Percentiles rank a stretch among this genome's conserved stretches.
phyloP scores from a whole-genome alignment of 257 asterid genomes.

The Eustoma russellianum region DNA sequence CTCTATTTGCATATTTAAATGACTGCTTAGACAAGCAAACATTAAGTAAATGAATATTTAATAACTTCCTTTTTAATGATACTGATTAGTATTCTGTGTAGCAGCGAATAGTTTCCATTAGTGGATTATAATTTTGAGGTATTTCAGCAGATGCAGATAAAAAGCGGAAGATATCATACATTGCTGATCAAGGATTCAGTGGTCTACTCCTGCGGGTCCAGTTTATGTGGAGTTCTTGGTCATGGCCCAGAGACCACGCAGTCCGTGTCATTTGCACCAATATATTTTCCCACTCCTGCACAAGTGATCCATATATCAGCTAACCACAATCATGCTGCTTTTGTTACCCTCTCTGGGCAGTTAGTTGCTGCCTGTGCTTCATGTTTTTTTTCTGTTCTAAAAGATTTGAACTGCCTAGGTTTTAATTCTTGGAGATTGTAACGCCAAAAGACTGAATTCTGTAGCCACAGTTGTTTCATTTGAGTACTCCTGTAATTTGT shows the following conservation, averaged over 20 bases:
- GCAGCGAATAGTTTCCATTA: too few relatives aligned
- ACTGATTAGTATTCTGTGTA: too few relatives aligned
- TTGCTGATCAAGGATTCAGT: slow-evolving; percentile 52
- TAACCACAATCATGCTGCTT: slow-evolving; percentile 84
- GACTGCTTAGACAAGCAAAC: too few relatives aligned
- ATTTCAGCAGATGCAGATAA: slow-evolving; percentile 72
- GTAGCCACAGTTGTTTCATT: too few relatives aligned
- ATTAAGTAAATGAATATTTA: too few relatives aligned
- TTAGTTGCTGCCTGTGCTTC: slow-evolving; percentile 21
- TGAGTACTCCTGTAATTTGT: too few relatives aligned
- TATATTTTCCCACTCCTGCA: slow-evolving; percentile 46
- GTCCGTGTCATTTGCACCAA: slow-evolving; percentile 56
- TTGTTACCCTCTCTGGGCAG: slow-evolving; percentile 68
- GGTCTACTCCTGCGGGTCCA: slow-evolving; percentile 80
- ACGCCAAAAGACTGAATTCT: too few relatives aligned
- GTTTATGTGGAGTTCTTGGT: slow-evolving; percentile 88
- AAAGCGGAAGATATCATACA: slow-evolving; percentile 75
- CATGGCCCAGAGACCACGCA: slow-evolving; percentile 79
- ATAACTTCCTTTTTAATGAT: too few relatives aligned
- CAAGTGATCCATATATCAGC: slow-evolving; percentile 70
- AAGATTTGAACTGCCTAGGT: not conserved
- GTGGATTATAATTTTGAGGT: slow-evolving; percentile 17
- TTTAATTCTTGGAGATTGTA: too few relatives aligned
- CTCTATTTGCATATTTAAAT: too few relatives aligned
- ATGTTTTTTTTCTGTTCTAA: not conserved